A percentile compares a stretch with the other conserved stretches of the same genome.
Conservation (phyloP, 352 stramenopile genomes). For the Globisporangium middletonii region DNA sequence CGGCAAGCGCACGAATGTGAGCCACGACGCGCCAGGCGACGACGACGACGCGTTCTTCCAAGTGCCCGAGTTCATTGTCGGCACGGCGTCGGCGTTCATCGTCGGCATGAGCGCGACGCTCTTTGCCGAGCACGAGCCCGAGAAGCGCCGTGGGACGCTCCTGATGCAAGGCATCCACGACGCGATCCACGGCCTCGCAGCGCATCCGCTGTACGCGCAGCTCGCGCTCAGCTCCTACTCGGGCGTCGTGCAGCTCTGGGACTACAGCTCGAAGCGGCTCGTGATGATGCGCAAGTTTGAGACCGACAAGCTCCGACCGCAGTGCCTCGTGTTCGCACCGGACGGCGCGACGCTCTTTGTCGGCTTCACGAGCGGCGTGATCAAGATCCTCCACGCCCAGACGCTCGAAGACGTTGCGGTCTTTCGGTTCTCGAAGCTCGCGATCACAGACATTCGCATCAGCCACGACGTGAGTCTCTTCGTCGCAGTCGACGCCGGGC, state of each 20-base stretch:
- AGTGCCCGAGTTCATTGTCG: conserved; percentile 90
- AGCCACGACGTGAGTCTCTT: conserved; percentile 69
- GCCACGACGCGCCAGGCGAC: conserved; percentile 1
- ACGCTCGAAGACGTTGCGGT: conserved; percentile 69
- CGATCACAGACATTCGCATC: conserved; percentile 77
- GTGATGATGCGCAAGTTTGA: conserved; percentile 83
- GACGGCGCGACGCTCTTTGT: conserved; percentile 78
- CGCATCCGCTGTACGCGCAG: conserved; percentile 66
- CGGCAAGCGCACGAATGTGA: neutral
- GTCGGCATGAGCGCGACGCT: conserved; percentile 70
- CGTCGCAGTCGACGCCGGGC: conserved; percentile 65
- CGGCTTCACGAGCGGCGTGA: conserved; percentile 79
- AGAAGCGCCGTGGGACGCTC: conserved; percentile 83
- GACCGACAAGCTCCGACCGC: conserved; percentile 52
- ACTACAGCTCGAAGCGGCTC: conserved; percentile 80
- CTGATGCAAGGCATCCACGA: conserved; percentile 90
- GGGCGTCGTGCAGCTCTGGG: conserved; percentile 88
- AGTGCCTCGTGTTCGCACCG: conserved; percentile 77
- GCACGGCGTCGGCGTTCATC: conserved; percentile 82
- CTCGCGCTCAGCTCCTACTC: conserved; percentile 80
- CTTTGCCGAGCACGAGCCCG: conserved; percentile 84
- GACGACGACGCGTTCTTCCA: conserved; percentile 48
- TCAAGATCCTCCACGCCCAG: conserved; percentile 81
- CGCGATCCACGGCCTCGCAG: conserved; percentile 72
- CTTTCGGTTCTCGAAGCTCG: conserved; percentile 60